A percentile compares a stretch with the other conserved stretches of the same genome.
Evolutionary conservation across 2,329 filamentous ascomycete genomes (phyloP).

Genomic region (Fusarium chuoi): DNA sequence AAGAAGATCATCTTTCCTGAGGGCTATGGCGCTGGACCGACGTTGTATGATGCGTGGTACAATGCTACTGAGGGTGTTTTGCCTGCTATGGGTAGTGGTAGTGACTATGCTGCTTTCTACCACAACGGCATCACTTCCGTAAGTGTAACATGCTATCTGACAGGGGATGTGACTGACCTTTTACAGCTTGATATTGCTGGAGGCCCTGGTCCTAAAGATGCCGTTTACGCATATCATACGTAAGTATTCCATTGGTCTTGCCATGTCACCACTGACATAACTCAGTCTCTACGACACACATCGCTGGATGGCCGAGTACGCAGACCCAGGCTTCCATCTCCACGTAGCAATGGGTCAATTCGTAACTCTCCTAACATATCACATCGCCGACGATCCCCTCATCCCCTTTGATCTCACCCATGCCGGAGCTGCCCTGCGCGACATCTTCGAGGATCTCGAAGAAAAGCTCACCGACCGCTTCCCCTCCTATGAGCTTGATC

Average conservation of each 20-base stretch:
- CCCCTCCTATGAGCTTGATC: background rate
- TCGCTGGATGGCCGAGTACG: constrained; percentile 62
- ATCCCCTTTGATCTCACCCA: constrained; percentile 26
- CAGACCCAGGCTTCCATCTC: constrained; percentile 60
- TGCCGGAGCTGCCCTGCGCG: constrained; percentile 12
- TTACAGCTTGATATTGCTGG: constrained; percentile 26
- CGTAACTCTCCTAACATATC: constrained; percentile 21
- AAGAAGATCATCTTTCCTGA: constrained; percentile 35
- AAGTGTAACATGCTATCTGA: accelerated
- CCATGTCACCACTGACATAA: background rate
- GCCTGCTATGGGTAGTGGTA: constrained; percentile 24
- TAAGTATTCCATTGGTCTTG: accelerated
- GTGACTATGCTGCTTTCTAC: constrained; percentile 31
- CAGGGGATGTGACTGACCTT: accelerated
- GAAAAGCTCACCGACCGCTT: constrained; percentile 19
- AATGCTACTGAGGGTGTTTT: constrained; percentile 31
- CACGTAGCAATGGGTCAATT: constrained; percentile 60
- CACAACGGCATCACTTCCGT: constrained; percentile 32
- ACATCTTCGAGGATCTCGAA: constrained; percentile 26
- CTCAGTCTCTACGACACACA: constrained; percentile 46
- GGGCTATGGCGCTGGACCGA: constrained; percentile 18
- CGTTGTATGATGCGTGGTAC: constrained; percentile 34
- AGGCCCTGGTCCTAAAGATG: constrained; percentile 23
- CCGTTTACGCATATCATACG: constrained; percentile 24
- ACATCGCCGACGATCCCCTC: constrained; percentile 27